Evolutionary conservation across 768 basidiomycete species (phyloP).

Genomic region (Rhodocollybia butyracea): DNA sequence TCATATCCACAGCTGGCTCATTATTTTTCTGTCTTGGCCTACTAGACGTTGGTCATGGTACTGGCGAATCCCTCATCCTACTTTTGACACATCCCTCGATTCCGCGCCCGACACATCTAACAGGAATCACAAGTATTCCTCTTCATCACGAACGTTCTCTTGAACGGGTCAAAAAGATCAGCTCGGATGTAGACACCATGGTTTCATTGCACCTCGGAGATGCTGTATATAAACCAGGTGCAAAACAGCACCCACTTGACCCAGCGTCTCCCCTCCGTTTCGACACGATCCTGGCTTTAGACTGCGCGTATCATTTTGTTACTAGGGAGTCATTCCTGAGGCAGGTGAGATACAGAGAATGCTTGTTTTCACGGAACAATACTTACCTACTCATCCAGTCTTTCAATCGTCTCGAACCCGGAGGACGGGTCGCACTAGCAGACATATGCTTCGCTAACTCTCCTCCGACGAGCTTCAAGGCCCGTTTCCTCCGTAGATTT

Average conservation of each 20-base stretch:
- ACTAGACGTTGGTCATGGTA: slow-evolving; percentile 70
- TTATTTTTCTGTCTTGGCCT: slow-evolving; percentile 26
- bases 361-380: background rate
- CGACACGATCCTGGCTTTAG: slow-evolving; percentile 55
- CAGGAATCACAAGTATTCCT: slow-evolving; percentile 56
- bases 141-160: slow-evolving; percentile 45
- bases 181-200: slow-evolving; percentile 16
- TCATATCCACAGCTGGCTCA: background rate
- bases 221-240: slow-evolving; percentile 39
- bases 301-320: slow-evolving; percentile 69
- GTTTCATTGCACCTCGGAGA: slow-evolving; percentile 46
- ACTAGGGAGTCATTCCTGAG: slow-evolving; percentile 49
- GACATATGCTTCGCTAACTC: slow-evolving; percentile 52
- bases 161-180: slow-evolving; percentile 32
- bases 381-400: slow-evolving; percentile 16
- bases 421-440: slow-evolving; percentile 55
- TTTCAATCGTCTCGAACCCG: slow-evolving; percentile 39
- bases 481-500: slow-evolving; percentile 26
- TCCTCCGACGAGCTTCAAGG: slow-evolving; percentile 20
- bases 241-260: slow-evolving; percentile 41
- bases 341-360: slow-evolving; percentile 26
- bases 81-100: slow-evolving; percentile 44
- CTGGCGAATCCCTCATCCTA: slow-evolving; percentile 61
- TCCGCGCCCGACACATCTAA: slow-evolving; percentile 43
- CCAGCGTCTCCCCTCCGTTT: slow-evolving; percentile 27